phyloP scores from a whole-genome alignment of 768 basidiomycete genomes.

The Coprinellus aureogranulatus region DNA sequence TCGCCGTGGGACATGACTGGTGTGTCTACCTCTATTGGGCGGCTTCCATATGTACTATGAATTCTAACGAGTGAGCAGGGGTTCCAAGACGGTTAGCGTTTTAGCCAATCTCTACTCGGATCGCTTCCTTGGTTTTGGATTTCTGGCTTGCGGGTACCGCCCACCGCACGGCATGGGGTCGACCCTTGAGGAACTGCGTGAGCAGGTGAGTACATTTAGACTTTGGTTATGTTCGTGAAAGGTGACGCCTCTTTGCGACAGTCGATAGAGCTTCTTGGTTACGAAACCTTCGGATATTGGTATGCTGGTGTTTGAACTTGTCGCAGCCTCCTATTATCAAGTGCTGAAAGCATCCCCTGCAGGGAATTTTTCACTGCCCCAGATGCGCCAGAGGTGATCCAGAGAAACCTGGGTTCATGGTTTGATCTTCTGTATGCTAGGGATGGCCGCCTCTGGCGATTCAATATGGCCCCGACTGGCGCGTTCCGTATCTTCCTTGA shows the following conservation, averaged over 20 bases:
- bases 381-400: conserved; percentile 31
- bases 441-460: conserved; percentile 5
- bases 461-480: conserved; percentile 11
- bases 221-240: too few species aligned
- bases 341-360: background rate
- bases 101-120: conserved; percentile 36
- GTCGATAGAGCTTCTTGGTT: too few species aligned
- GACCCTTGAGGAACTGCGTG: conserved; percentile 18
- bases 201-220: too few species aligned
- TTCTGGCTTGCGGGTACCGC: conserved; percentile 35
- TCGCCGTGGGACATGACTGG: conserved; percentile 48
- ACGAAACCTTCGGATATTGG: conserved; percentile 31
- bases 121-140: conserved; percentile 40
- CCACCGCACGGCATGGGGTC: conserved; percentile 23
- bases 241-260: too few species aligned
- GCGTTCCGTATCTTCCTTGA: conserved; percentile 14
- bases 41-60: background rate
- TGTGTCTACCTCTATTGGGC: conserved; percentile 13
- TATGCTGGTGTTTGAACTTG: background rate
- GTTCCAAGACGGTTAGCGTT: conserved; percentile 27
- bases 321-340: too few species aligned
- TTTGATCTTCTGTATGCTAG: conserved; percentile 27
- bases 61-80: conserved; percentile 30
- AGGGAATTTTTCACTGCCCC: conserved; percentile 36
- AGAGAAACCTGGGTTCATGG: conserved; percentile 43